Conservation (phyloP, 768 basidiomycete genomes). For the Aureoboletus auriporus region DNA sequence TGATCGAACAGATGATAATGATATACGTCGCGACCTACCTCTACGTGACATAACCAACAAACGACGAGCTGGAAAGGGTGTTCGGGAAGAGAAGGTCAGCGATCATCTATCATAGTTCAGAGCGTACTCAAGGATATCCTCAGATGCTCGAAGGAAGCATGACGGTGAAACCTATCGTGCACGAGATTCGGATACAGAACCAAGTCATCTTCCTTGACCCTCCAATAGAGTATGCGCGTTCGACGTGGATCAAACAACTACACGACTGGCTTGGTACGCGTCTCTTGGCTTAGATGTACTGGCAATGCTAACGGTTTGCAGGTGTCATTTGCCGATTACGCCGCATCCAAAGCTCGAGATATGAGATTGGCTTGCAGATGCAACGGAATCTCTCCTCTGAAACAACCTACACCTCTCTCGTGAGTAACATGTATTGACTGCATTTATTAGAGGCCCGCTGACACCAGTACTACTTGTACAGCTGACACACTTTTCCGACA, state of each 20-base stretch:
- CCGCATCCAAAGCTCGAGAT: constrained; percentile 90
- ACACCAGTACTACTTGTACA: constrained; percentile 24
- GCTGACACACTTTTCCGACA: constrained; percentile 73
- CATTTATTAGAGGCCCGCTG: constrained; percentile 1
- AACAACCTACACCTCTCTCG: constrained; percentile 79
- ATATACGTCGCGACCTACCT: constrained; percentile 51
- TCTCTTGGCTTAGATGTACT: background rate
- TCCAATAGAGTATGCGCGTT: constrained; percentile 91
- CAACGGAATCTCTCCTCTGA: constrained; percentile 61
- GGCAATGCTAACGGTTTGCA: constrained; percentile 20
- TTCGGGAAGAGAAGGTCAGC: constrained; percentile 75
- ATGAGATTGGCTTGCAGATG: constrained; percentile 96
- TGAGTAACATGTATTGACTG: constrained; percentile 32
- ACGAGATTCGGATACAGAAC: constrained; percentile 97
- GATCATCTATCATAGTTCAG: background rate
- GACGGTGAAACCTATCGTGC: constrained; percentile 80
- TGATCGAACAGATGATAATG: constrained; percentile 66
- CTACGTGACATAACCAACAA: constrained; percentile 58
- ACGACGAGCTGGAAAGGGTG: constrained; percentile 63
- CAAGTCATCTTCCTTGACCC: constrained; percentile 99
- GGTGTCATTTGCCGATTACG: constrained; percentile 84
- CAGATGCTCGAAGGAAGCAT: constrained; percentile 73
- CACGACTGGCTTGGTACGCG: constrained; percentile 81
- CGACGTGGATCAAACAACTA: constrained; percentile 83
- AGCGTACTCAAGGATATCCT: background rate